A percentile compares a stretch with the other conserved stretches of the same genome.
These are phyloP conservation scores for Cercospora nicotianae DNA, from an alignment of 2,329 filamentous ascomycete genomes.

Conservation along the genomic window DNA sequence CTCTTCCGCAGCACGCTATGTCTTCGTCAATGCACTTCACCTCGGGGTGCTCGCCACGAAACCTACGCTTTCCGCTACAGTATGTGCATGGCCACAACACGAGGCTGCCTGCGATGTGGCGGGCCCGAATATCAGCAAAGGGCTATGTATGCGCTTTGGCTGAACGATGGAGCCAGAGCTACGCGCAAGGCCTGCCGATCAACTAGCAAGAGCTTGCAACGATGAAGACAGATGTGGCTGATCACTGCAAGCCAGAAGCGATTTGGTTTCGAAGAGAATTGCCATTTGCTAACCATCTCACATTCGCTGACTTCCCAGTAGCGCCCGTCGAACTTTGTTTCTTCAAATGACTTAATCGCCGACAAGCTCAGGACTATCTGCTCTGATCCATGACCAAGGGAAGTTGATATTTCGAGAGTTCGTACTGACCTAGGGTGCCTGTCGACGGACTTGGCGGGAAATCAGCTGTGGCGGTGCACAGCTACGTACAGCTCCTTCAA, in stretches of 20 bases:
- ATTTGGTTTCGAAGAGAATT: neutral
- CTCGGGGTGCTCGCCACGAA: neutral
- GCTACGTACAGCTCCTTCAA: neutral
- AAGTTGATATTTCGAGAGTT: neutral
- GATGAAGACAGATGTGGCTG: neutral
- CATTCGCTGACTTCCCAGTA: neutral
- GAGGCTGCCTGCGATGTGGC: neutral
- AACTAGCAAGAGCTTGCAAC: neutral
- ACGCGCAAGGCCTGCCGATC: neutral
- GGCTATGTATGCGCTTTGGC: neutral
- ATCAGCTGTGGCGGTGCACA: slow-evolving; percentile 11
- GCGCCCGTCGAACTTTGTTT: neutral
- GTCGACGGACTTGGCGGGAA: slow-evolving; percentile 5
- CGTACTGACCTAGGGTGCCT: neutral
- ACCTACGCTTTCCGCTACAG: neutral
- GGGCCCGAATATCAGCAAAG: neutral
- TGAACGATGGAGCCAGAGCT: neutral
- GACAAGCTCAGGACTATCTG: neutral
- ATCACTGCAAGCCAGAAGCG: neutral
- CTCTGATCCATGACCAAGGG: neutral
- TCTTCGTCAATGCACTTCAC: slow-evolving; percentile 2
- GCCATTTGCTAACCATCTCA: neutral
- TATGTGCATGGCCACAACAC: neutral
- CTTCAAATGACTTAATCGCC: neutral
- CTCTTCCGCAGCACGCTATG: neutral